Evolutionary conservation across 2,329 filamentous ascomycete species (phyloP).

Genomic region (Talaromyces marneffei): DNA sequence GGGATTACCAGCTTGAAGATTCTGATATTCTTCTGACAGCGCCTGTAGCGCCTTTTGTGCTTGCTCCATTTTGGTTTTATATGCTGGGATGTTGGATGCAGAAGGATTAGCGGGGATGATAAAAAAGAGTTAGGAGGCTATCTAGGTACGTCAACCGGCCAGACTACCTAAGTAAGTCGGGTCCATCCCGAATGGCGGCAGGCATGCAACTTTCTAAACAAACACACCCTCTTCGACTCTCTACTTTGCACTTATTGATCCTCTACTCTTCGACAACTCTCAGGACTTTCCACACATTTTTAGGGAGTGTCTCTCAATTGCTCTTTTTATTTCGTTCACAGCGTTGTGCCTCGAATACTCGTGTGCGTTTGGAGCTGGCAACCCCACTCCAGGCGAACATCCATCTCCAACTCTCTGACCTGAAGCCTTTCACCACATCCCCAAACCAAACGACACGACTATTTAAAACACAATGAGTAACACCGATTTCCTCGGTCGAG

Average conservation of each 20-base stretch:
- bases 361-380: conserved; percentile 10
- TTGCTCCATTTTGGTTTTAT: conserved; percentile 55
- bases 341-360: neutral
- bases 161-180: neutral
- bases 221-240: neutral
- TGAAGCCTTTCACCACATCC: neutral
- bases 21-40: conserved; percentile 81
- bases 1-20: conserved; percentile 72
- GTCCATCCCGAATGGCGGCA: conserved; percentile 1
- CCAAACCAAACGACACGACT: neutral
- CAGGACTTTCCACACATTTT: neutral
- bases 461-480: conserved; percentile 68
- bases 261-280: too few relatives aligned
- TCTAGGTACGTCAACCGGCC: conserved; percentile 1
- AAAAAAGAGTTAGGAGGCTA: neutral
- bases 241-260: too few relatives aligned
- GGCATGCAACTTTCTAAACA: neutral
- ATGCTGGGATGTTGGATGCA: neutral
- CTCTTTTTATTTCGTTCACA: neutral
- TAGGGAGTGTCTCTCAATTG: neutral
- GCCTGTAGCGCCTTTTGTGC: conserved; percentile 71
- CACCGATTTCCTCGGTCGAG: conserved; percentile 93
- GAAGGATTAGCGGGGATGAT: neutral
- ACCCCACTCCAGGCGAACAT: conserved; percentile 10
- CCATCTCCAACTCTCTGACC: neutral